Base-by-base conservation (phyloP, 140 eudicot genomes). In the Stevia rebaudiana region DNA sequence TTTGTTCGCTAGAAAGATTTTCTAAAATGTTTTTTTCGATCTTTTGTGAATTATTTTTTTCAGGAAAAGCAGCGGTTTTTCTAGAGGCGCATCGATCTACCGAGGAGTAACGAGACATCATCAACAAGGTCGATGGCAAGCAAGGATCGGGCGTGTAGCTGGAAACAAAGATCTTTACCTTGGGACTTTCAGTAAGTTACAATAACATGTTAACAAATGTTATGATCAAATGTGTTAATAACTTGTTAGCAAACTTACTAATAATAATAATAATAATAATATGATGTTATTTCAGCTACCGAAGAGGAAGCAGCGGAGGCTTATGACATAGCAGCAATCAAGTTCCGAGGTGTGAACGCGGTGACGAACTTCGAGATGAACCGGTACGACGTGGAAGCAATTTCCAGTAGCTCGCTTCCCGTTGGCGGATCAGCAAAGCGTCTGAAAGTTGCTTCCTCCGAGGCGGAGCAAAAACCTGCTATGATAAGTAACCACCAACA, bases 251-350 rank as follows among this genome's bases (percentile, higher is more conserved):
- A n/a, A n/a, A n/a, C n/a, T n/a, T 12, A 16, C 33, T 4, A 39
- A 24, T 17, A 4, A 5, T 4, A 4, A 56, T 36, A 1, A 24
- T 43, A 5, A 13, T 25, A 5, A 17, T 22, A 8, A n/a, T 11
- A 25, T 8, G 41, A 25, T 56, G 13, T 8, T 35, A 47, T 22
- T 60, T 69, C 80, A 92, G 98, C 98, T 12, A 91, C 98, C 0
- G 96, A 91, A 65, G 96, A 91, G 81, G 98, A 87, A 81, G 96
- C 98, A 40, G 98, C 98, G 0, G 98, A 91, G 79, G 98, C 98
- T 0, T 91, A 91, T n/a, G 98, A 91, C 82, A 91, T 91, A 72
- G 98, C 96, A 22, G 96, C 98, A 25, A 91, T 91, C 55, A 91
- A 91, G 60, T 92, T 92, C 74, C 72, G 95, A 55, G 96, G 98